A percentile compares a stretch with the other conserved stretches of the same genome.
phyloP scores from a whole-genome alignment of 1,284 basidiomycete genomes.

The Thecaphora thlaspeos region DNA sequence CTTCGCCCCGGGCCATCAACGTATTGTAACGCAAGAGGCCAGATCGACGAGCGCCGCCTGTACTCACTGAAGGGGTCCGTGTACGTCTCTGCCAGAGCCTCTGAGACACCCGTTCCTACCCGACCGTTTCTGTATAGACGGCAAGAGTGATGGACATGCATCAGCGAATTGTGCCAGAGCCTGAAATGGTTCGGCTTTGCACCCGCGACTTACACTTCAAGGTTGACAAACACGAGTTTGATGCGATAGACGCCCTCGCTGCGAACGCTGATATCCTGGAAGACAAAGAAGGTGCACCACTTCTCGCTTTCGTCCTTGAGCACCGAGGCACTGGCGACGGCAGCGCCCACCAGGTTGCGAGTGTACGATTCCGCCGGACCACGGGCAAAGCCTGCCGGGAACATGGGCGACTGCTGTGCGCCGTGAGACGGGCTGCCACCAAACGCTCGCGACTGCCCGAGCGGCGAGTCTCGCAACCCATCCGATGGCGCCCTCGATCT shows the following conservation, averaged over 20 bases:
- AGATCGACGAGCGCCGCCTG: not conserved
- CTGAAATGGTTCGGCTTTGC: too few species aligned
- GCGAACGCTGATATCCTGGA: conserved; percentile 49
- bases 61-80: conserved; percentile 43
- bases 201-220: conserved; percentile 24
- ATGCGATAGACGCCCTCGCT: conserved; percentile 50
- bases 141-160: not conserved
- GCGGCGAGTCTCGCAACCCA: not conserved
- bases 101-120: conserved; percentile 37
- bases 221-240: conserved; percentile 47
- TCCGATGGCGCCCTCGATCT: not conserved
- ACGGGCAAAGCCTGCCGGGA: conserved; percentile 1
- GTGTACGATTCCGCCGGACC: conserved; percentile 35
- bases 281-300: conserved; percentile 50
- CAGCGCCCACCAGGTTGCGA: conserved; percentile 47
- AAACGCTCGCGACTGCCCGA: too few species aligned
- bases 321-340: conserved; percentile 49
- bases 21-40: too few species aligned
- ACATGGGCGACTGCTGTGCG: not conserved
- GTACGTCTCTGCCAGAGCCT: conserved; percentile 46
- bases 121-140: conserved; percentile 26
- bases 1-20: too few species aligned
- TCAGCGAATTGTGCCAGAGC: too few species aligned
- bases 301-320: conserved; percentile 46
- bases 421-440: conserved; percentile 1